Evolutionary conservation across 305 asterid species (phyloP).

Genomic region (Solanum aculeatissimum): DNA sequence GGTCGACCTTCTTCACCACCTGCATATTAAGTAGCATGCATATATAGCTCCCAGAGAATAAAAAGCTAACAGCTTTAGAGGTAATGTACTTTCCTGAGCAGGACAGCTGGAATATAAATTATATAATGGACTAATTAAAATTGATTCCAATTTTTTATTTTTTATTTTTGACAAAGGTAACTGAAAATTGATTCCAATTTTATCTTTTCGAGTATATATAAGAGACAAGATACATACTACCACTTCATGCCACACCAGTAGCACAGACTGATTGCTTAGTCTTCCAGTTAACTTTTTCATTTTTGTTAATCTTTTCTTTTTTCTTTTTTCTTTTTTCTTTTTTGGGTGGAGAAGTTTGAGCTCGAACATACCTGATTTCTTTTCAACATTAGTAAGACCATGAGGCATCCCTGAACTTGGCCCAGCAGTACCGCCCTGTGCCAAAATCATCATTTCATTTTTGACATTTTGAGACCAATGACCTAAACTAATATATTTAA

Average conservation of each 20-base stretch:
- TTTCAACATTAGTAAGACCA: constrained; percentile 30
- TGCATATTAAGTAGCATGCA: constrained; percentile 9
- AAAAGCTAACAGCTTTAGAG: not conserved
- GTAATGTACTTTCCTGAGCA: not conserved
- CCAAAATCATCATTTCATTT: not conserved
- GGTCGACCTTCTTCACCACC: constrained; percentile 60
- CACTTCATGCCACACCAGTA: not conserved
- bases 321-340: not conserved
- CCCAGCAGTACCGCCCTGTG: constrained; percentile 53
- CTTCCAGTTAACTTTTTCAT: not conserved
- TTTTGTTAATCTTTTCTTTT: not conserved
- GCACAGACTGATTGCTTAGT: not conserved
- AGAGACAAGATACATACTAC: not conserved
- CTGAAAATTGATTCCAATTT: not conserved
- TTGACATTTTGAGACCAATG: not conserved
- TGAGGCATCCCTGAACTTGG: constrained; percentile 56
- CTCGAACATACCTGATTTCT: constrained; percentile 35
- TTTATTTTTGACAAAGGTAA: too few species aligned
- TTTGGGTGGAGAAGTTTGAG: not conserved
- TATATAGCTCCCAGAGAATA: not conserved
- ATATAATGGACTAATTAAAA: not conserved
- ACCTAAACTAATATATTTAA: not conserved
- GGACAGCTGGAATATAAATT: not conserved
- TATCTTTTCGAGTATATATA: not conserved
- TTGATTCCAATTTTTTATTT: not conserved